Percentiles rank a stretch among this genome's conserved stretches.
phyloP scores from a whole-genome alignment of 129 eudicot genomes.

The Lonicera japonica region DNA sequence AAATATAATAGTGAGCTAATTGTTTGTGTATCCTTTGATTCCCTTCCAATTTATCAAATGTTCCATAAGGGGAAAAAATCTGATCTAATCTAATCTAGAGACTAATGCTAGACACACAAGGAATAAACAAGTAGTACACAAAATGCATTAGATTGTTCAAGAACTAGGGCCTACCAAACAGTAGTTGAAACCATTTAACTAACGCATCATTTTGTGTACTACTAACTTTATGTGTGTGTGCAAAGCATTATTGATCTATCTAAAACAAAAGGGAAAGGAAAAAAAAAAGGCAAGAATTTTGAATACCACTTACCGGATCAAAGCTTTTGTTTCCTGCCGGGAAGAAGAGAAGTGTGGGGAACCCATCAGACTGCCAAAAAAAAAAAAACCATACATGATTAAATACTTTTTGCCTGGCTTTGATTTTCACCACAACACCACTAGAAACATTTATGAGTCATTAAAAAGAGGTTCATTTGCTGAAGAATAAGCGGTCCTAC shows the following conservation, averaged over 20 bases:
- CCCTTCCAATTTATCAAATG: too few relatives aligned
- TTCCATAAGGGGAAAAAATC: too few relatives aligned
- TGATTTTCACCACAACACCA: not conserved
- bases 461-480: not conserved
- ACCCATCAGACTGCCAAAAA: conserved; percentile 68
- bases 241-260: too few relatives aligned
- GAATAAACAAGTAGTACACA: too few relatives aligned
- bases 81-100: too few relatives aligned
- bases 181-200: too few relatives aligned
- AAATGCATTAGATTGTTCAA: too few relatives aligned
- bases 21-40: too few relatives aligned
- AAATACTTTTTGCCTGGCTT: not conserved
- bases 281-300: not conserved
- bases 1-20: not conserved
- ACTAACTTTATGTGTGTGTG: too few relatives aligned
- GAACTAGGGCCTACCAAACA: too few relatives aligned
- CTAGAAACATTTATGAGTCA: not conserved
- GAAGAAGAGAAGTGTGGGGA: conserved; percentile 75
- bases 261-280: not conserved
- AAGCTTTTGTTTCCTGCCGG: conserved; percentile 80
- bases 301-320: conserved; percentile 57
- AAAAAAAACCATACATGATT: not conserved
- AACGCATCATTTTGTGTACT: too few relatives aligned
- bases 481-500: not conserved
- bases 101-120: too few relatives aligned